These are phyloP conservation scores for Toxicodendron radicans DNA, from an alignment of 345 rosid genomes.

Conservation along the genomic window DNA sequence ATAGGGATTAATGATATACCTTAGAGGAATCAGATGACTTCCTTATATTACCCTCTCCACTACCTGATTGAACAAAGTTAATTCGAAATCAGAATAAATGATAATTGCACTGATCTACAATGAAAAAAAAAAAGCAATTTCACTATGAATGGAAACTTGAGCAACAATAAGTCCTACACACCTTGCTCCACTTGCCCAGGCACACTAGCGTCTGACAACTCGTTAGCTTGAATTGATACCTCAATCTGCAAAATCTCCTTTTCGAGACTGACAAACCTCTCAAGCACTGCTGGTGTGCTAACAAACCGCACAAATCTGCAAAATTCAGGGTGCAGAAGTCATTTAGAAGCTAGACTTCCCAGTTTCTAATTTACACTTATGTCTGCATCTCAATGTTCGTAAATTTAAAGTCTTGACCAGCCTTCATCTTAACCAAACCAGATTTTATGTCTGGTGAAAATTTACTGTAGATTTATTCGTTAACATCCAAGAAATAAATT, in stretches of 20 bases:
- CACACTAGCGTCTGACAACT: conserved; percentile 29
- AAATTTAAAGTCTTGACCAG: neutral
- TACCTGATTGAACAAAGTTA: conserved; percentile 31
- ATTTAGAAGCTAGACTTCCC: neutral
- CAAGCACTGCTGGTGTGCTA: conserved; percentile 86
- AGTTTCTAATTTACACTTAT: neutral
- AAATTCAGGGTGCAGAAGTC: neutral
- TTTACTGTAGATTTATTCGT: neutral
- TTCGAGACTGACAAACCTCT: conserved; percentile 72
- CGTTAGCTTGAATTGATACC: conserved; percentile 60
- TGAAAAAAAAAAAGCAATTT: conserved; percentile 15
- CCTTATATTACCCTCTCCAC: conserved; percentile 23
- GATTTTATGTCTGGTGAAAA: conserved; percentile 5
- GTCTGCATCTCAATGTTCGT: neutral
- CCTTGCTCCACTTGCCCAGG: conserved; percentile 47
- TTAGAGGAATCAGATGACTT: conserved; percentile 52
- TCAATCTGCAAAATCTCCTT: conserved; percentile 77
- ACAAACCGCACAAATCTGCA: conserved; percentile 84
- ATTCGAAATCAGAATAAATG: neutral
- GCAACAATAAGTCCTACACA: conserved; percentile 19
- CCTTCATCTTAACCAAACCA: neutral
- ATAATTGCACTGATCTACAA: neutral
- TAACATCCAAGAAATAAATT: neutral
- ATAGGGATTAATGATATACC: conserved; percentile 32
- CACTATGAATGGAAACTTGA: neutral